A percentile compares a stretch with the other conserved stretches of the same genome.
Conservation (phyloP, 257 asterid genomes). For the Penstemon newberryi region DNA sequence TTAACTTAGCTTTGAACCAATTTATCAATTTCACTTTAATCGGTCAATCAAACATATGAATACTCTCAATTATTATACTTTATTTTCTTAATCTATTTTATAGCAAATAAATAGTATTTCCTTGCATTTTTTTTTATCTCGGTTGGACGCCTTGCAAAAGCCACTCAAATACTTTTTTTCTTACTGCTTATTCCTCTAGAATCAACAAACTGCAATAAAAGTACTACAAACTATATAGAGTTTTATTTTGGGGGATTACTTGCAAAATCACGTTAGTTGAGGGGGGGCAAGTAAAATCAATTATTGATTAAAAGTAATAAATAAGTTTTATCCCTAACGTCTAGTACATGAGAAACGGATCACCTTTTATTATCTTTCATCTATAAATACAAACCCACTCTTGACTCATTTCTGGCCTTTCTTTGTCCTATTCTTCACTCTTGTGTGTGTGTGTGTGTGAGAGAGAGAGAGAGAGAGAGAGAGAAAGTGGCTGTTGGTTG, state of each 20-base stretch:
- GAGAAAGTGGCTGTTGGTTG: constrained; percentile 23
- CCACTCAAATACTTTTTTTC: too few species aligned
- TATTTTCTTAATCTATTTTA: too few species aligned
- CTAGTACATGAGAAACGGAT: constrained; percentile 52
- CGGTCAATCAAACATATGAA: too few species aligned
- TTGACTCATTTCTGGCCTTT: constrained; percentile 26
- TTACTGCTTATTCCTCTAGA: too few species aligned
- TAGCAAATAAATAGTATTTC: too few species aligned
- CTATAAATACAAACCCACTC: constrained; percentile 54
- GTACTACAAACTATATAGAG: too few species aligned
- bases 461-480: constrained; percentile 30
- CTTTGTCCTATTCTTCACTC: constrained; percentile 17
- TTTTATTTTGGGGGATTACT: neutral
- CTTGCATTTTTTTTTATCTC: too few species aligned
- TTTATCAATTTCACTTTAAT: too few species aligned
- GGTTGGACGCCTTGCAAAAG: too few species aligned
- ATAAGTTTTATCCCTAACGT: constrained; percentile 25
- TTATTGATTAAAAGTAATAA: neutral
- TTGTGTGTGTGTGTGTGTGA: constrained; percentile 24
- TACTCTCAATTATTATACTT: too few species aligned
- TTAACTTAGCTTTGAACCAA: too few species aligned
- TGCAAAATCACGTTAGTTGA: neutral
- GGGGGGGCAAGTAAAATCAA: constrained; percentile 24
- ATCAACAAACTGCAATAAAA: too few species aligned
- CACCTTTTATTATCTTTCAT: constrained; percentile 28